These are phyloP conservation scores for Apiospora kogelbergensis DNA, from an alignment of 2,329 filamentous ascomycete genomes.

Conservation along the genomic window DNA sequence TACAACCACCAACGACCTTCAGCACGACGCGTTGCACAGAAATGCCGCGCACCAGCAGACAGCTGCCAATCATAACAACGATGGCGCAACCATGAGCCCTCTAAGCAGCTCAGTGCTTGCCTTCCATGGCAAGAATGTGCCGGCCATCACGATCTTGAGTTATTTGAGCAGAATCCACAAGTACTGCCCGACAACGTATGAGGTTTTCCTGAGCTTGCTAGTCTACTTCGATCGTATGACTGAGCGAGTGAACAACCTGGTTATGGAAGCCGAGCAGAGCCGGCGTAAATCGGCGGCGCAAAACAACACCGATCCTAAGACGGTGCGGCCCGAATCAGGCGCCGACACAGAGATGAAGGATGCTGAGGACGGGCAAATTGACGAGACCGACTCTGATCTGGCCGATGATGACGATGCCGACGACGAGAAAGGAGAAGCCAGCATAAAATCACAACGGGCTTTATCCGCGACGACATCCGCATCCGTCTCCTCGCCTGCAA, in stretches of 20 bases:
- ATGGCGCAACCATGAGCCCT: conserved; percentile 57
- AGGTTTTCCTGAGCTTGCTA: conserved; percentile 91
- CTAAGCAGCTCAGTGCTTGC: conserved; percentile 73
- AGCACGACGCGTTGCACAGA: conserved; percentile 88
- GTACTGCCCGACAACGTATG: conserved; percentile 97
- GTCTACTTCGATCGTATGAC: conserved; percentile 99
- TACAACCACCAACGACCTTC: conserved; percentile 90
- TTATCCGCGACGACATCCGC: conserved; percentile 17
- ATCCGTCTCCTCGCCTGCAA: conserved; percentile 38
- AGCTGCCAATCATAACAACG: conserved; percentile 43
- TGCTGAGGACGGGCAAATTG: conserved; percentile 32
- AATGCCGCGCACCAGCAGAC: conserved; percentile 60
- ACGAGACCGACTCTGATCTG: conserved; percentile 51
- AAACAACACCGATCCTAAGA: conserved; percentile 1
- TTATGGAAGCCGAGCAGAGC: conserved; percentile 65
- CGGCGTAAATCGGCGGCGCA: conserved; percentile 35
- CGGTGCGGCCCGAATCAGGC: conserved; percentile 8
- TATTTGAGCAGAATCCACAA: conserved; percentile 96
- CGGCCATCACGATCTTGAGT: conserved; percentile 93
- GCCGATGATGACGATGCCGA: conserved; percentile 46
- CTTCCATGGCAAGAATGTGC: conserved; percentile 97
- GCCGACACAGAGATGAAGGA: conserved; percentile 39
- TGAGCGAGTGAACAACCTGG: conserved; percentile 83
- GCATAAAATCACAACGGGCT: conserved; percentile 25
- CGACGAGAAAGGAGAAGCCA: conserved; percentile 36